A percentile compares a stretch with the other conserved stretches of the same genome.
Conservation (phyloP, 805 yeast species). For the Sugiyamaella boreocaroliniensis region DNA sequence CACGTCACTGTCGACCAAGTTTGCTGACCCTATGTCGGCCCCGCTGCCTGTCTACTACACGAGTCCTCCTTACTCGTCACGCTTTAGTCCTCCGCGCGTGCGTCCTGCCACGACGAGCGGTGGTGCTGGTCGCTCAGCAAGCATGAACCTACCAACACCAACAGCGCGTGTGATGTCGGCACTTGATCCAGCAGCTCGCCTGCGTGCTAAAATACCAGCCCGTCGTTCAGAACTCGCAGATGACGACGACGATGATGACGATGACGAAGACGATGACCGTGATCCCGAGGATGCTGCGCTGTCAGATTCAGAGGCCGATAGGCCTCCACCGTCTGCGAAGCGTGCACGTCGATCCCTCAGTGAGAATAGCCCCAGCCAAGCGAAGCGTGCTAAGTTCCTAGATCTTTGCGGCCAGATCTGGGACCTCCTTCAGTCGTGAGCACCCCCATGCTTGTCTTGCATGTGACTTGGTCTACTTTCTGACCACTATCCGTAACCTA, state of each 20-base stretch:
- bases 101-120: neutral
- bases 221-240: neutral
- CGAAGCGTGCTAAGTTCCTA: slow-evolving; percentile 24
- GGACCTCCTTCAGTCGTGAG: slow-evolving; percentile 23
- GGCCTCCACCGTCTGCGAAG: neutral
- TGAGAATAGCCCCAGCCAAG: neutral
- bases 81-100: slow-evolving; percentile 4
- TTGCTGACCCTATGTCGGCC: slow-evolving; percentile 8
- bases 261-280: slow-evolving; percentile 18
- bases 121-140: neutral
- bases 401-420: slow-evolving; percentile 29
- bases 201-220: neutral
- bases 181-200: slow-evolving; percentile 1
- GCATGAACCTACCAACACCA: slow-evolving; percentile 4
- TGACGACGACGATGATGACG: slow-evolving; percentile 14
- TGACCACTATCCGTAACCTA: too few species aligned
- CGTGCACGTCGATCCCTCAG: neutral
- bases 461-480: too few species aligned
- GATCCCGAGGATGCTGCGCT: slow-evolving; percentile 22
- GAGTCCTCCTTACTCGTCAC: slow-evolving; percentile 7
- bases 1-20: slow-evolving; percentile 1
- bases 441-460: too few species aligned
- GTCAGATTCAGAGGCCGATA: slow-evolving; percentile 17
- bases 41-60: slow-evolving; percentile 5
- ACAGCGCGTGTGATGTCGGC: slow-evolving; percentile 4